A percentile compares a stretch with the other conserved stretches of the same genome.
Conservation (phyloP, 129 eudicot genomes). For the Pseudognaphalium luteoalbum region DNA sequence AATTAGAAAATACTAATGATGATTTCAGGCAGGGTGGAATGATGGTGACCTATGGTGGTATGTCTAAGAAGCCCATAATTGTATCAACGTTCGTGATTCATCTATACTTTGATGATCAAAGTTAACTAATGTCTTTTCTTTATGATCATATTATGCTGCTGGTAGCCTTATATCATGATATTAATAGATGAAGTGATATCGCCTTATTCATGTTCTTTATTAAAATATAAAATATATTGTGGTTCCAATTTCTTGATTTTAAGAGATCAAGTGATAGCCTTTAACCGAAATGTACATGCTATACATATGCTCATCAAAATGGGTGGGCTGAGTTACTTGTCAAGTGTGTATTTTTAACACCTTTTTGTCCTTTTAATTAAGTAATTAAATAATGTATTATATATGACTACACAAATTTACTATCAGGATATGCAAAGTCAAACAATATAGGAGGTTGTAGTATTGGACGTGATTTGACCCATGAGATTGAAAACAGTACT, state of each 20-base stretch:
- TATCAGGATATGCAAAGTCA: not conserved
- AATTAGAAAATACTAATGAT: not conserved
- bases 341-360: not conserved
- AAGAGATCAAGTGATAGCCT: not conserved
- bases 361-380: not conserved
- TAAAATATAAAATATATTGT: too few relatives aligned
- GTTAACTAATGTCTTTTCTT: not conserved
- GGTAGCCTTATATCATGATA: too few relatives aligned
- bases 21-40: conserved; percentile 83
- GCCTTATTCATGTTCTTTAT: too few relatives aligned
- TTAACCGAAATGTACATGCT: not conserved
- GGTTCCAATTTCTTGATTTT: not conserved
- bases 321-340: not conserved
- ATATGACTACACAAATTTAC: not conserved
- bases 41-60: conserved; percentile 99
- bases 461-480: not conserved
- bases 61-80: conserved; percentile 92
- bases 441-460: not conserved
- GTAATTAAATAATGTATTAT: not conserved
- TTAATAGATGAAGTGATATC: too few relatives aligned
- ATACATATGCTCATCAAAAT: too few relatives aligned
- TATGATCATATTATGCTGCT: too few relatives aligned
- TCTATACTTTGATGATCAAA: conserved; percentile 13
- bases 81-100: conserved; percentile 57
- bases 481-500: not conserved